Base-by-base conservation (phyloP, 73 alveolate species). In the Diophrys sp. region DNA sequence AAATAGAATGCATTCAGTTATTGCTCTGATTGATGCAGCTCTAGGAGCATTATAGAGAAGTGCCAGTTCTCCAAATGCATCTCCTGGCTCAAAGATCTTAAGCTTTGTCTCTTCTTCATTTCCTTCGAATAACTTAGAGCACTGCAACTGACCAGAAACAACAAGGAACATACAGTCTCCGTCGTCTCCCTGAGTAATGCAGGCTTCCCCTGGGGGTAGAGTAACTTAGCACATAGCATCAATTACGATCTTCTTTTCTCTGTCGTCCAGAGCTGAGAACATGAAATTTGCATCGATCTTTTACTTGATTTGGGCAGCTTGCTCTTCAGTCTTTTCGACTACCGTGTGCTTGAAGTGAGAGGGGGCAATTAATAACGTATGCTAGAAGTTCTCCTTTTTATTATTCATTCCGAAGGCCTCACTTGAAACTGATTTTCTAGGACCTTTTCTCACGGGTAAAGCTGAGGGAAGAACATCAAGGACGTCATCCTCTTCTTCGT, bases 21-120 rank as follows among this genome's bases (percentile, higher is more conserved):
- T 66, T 23, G 99, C 99, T 55, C 77, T 84, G 54, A 97, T 96
- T 8, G 99, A 85, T 29, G 99, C 99, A 0, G 97, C 97, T 57
- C 98, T 90, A 26, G 98, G 98, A 30, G 90, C 92, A 70, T 94
- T 94, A 78, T 94, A 94, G 34, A 94, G 90, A 56, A 94, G 74
- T 1, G 98, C 96, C 8, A 94, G 92, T 71, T 94, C 98, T 0
- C 98, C 98, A 81, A 94, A 92, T 1, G 95, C 91, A 56, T 93
- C 98, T 29, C 98, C 98, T 27, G 95, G 79, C 26, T 82, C 78
- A 55, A 81, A 91, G 14, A 79, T 67, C 82, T 91, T 94, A 31
- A 94, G 75, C 56, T 75, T 94, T 56, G 85, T 92, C 55, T 71
- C 73, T 68, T 33, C 93, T 11, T 76, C 62, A 1, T 82, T 67